Evolutionary conservation across 1,284 basidiomycete genomes (phyloP).

Genomic region (Volvariella volvacea): DNA sequence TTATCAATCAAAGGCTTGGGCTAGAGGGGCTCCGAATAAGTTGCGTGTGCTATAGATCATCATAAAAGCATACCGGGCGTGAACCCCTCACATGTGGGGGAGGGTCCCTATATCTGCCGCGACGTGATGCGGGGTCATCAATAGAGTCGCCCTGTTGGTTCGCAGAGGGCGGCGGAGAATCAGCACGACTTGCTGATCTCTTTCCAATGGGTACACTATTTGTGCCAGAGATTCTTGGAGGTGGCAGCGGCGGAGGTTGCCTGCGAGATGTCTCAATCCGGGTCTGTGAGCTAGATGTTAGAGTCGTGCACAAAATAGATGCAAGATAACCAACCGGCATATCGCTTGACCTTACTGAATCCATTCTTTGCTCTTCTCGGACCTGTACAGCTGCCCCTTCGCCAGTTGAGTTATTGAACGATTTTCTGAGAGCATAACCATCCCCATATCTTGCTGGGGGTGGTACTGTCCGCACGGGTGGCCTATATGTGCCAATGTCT

Average conservation of each 20-base stretch:
- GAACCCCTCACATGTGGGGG: not conserved
- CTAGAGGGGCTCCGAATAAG: not conserved
- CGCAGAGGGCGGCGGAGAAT: not conserved
- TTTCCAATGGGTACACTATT: constrained; percentile 31
- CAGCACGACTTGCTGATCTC: constrained; percentile 2
- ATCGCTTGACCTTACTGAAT: constrained; percentile 2
- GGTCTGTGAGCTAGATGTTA: constrained; percentile 4
- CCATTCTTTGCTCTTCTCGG: constrained; percentile 1
- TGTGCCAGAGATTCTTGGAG: constrained; percentile 20
- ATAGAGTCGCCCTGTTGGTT: not conserved
- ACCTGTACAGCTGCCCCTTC: too few relatives aligned
- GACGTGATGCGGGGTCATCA: not conserved
- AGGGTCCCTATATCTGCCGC: not conserved
- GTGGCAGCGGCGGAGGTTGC: constrained; percentile 11
- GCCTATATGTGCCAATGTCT: not conserved
- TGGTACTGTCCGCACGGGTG: too few relatives aligned
- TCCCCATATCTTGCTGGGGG: too few relatives aligned
- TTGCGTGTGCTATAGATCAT: not conserved
- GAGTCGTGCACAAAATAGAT: constrained; percentile 1
- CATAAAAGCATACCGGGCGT: not conserved
- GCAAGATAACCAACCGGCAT: constrained; percentile 6
- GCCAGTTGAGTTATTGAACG: too few relatives aligned
- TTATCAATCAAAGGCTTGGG: not conserved
- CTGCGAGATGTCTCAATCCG: constrained; percentile 4
- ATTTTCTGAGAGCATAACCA: too few relatives aligned